phyloP scores from a whole-genome alignment of 1,284 basidiomycete genomes.

The Sporisorium iseilematis-ciliati region DNA sequence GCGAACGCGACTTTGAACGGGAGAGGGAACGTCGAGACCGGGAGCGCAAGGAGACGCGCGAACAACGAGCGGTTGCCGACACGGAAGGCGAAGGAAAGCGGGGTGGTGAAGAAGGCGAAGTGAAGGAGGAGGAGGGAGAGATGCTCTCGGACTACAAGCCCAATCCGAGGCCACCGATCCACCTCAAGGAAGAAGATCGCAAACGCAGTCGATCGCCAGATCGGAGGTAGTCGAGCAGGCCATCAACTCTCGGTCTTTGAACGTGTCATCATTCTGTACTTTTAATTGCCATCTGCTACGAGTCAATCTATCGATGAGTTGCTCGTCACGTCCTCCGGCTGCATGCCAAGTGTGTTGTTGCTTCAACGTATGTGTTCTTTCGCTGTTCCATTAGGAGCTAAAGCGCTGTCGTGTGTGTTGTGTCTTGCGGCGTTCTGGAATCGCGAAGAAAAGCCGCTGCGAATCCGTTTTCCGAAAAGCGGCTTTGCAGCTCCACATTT shows the following conservation, averaged over 20 bases:
- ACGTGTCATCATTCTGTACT: slow-evolving; percentile 16
- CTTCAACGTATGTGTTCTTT: too few species aligned
- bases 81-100: slow-evolving; percentile 18
- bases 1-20: slow-evolving; percentile 49
- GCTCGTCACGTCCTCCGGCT: neutral
- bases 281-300: slow-evolving; percentile 2
- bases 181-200: slow-evolving; percentile 42
- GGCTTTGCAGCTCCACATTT: slow-evolving; percentile 20
- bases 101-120: slow-evolving; percentile 37
- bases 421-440: neutral
- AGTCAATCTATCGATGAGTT: slow-evolving; percentile 4
- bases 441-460: slow-evolving; percentile 4
- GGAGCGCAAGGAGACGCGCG: slow-evolving; percentile 48
- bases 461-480: slow-evolving; percentile 23
- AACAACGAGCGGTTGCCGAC: slow-evolving; percentile 31
- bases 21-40: slow-evolving; percentile 49
- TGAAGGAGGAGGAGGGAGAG: slow-evolving; percentile 41
- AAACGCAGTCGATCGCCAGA: slow-evolving; percentile 49
- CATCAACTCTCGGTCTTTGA: neutral
- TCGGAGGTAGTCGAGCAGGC: slow-evolving; percentile 6
- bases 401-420: slow-evolving; percentile 7
- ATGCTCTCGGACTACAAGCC: slow-evolving; percentile 23
- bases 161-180: slow-evolving; percentile 12
- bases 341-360: neutral
- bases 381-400: too few species aligned